These are phyloP conservation scores for Naumovozyma baii DNA, from an alignment of 805 yeast species.

Conservation along the genomic window DNA sequence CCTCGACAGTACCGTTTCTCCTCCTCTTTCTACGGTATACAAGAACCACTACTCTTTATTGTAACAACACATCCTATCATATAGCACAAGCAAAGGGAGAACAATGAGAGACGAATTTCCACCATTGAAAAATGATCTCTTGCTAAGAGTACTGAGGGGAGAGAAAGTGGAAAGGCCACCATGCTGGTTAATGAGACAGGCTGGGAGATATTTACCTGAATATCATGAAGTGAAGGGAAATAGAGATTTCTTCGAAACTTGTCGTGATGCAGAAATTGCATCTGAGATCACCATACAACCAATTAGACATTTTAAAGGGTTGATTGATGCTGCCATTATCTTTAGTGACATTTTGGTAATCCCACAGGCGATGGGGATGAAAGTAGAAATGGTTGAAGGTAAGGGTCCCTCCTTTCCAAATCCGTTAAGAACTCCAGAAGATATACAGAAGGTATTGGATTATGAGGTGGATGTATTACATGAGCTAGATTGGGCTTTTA, in stretches of 20 bases:
- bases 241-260: constrained; percentile 88
- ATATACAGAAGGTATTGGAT: constrained; percentile 45
- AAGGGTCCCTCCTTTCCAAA: constrained; percentile 89
- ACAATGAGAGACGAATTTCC: constrained; percentile 40
- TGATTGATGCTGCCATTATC: constrained; percentile 93
- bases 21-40: too few species aligned
- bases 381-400: constrained; percentile 86
- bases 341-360: constrained; percentile 91
- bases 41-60: too few species aligned
- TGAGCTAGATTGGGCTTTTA: constrained; percentile 88
- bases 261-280: constrained; percentile 90
- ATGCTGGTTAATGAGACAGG: constrained; percentile 96
- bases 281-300: constrained; percentile 94
- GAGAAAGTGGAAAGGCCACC: constrained; percentile 95
- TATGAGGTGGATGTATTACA: constrained; percentile 61
- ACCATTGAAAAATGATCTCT: constrained; percentile 76
- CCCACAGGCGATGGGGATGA: constrained; percentile 98
- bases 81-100: neutral
- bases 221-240: constrained; percentile 81
- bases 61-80: too few species aligned
- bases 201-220: constrained; percentile 88
- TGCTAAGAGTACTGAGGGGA: constrained; percentile 83
- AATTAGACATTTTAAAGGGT: constrained; percentile 75
- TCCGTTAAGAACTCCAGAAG: constrained; percentile 70
- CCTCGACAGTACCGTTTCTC: too few species aligned